Evolutionary conservation across 116 monocot species (phyloP), one percentile per base, ranked within the genome.

Genomic region (Posidonia oceanica): DNA sequence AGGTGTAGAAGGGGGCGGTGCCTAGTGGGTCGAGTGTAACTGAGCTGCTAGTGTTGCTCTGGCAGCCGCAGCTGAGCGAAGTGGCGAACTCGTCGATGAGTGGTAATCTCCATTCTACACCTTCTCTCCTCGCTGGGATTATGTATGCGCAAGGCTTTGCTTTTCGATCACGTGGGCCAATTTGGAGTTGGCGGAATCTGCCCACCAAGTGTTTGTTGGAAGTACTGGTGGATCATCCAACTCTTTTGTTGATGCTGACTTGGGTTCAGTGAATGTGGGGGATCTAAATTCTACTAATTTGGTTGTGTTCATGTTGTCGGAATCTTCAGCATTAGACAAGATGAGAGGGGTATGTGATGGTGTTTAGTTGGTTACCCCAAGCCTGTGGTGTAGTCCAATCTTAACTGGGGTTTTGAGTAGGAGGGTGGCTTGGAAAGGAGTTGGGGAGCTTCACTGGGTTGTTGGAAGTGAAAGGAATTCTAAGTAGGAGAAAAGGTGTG

Each of bases 381-480:
- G 71, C 98, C 98, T 10, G 80, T 84, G 36, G 80, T 98, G 4
- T 16, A 93, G 72, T 90, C 93, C 74, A 98, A 98, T 71, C 98
- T 90, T 23, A 79, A 58, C 21, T 98, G 98, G 98, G 74, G 73
- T 12, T 87, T 85, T 63, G 97, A 89, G 12, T 89, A 89, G 61
- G 92, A 97, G 73, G 66, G 75, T 38, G 75, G 70, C 3, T 70
- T 36, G 72, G 23, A 3, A 61, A 39, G 18, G 78, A 64, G 11
- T 7, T 80, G 61, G 63, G 44, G 56, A 79, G 65, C 58, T 98
- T 98, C 52, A 51, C 78, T 10, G 82, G 70, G 16, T 90, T 93
- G 2, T 98, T 98, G 79, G 98, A 98, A 73, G 98, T 90, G 54
- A 81, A 61, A 67, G 98, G 98, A n/a, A 18, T 98, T 8, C 56